A percentile compares a stretch with the other conserved stretches of the same genome.
phyloP scores from a whole-genome alignment of 352 stramenopile species.

The Aphanomyces euteiches region DNA sequence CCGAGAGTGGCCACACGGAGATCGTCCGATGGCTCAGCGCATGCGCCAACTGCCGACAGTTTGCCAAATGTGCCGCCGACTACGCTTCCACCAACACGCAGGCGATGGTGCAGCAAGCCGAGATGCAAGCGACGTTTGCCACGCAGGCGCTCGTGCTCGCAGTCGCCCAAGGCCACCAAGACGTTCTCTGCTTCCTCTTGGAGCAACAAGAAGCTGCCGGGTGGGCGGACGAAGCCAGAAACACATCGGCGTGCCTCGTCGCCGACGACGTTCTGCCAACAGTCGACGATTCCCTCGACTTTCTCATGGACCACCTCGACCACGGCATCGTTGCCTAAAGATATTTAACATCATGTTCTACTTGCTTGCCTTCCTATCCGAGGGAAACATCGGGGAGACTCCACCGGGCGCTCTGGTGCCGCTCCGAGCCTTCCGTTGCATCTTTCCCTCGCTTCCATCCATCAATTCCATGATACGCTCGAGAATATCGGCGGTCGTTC shows the following conservation, averaged over 20 bases:
- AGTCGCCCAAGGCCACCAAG: constrained; percentile 14
- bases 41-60: not conserved
- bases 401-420: no score
- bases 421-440: no score
- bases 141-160: constrained; percentile 4
- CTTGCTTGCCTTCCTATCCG: no score
- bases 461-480: no score
- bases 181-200: not conserved
- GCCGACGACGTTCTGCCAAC: not conserved
- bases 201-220: not conserved
- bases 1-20: constrained; percentile 24
- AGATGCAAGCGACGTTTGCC: no score
- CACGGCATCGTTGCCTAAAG: no score
- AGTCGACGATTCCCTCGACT: constrained; percentile 28
- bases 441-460: no score
- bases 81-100: not conserved
- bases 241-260: not conserved
- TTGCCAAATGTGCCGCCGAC: constrained; percentile 3
- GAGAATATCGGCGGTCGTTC: no score
- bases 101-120: no score
- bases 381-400: no score
- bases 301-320: constrained; percentile 12
- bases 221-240: not conserved
- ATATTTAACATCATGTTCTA: no score
- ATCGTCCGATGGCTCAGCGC: constrained; percentile 13